Percentiles rank a stretch among this genome's conserved stretches.
phyloP scores from a whole-genome alignment of 306 rosid genomes.

The Sphenostylis stenocarpa region DNA sequence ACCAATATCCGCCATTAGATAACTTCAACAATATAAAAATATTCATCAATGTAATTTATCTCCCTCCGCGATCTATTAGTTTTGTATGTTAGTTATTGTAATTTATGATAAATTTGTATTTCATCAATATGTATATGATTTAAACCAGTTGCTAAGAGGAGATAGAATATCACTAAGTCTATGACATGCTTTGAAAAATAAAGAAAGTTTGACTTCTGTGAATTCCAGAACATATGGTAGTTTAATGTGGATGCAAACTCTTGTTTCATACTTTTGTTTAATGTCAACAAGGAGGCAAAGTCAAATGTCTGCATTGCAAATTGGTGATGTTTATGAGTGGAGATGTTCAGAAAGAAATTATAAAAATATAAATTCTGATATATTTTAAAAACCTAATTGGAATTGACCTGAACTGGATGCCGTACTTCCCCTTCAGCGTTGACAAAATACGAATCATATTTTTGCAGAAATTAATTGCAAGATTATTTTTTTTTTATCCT shows the following conservation, averaged over 20 bases:
- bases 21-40: not conserved
- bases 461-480: not conserved
- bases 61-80: not conserved
- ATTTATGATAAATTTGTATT: not conserved
- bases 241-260: not conserved
- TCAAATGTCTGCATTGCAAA: not conserved
- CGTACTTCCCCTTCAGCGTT: not conserved
- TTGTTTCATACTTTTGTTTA: not conserved
- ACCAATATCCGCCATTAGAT: not conserved
- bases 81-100: not conserved
- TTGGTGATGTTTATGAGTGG: not conserved
- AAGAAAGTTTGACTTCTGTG: not conserved
- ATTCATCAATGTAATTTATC: not conserved
- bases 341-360: not conserved
- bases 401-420: not conserved
- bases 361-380: not conserved
- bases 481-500: not conserved
- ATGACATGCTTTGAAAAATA: not conserved
- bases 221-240: not conserved
- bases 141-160: not conserved
- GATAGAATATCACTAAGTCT: not conserved
- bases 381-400: not conserved
- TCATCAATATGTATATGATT: not conserved
- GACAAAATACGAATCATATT: not conserved
- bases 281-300: not conserved